Base-by-base conservation (phyloP, 345 rosid genomes). In the Arabis hirsuta region DNA sequence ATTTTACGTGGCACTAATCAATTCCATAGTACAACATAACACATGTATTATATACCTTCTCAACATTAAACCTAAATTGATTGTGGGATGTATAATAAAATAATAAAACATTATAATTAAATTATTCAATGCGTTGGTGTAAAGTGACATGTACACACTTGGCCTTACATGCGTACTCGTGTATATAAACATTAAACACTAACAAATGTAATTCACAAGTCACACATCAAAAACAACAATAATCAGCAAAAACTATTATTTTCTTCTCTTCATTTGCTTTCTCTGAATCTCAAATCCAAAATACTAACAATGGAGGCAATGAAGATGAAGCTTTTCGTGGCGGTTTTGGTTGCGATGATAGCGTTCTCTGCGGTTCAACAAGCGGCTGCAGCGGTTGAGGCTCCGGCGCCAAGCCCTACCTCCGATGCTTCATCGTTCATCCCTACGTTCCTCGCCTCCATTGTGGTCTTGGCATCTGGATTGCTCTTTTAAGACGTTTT, bases 331-430 rank as follows among this genome's bases (percentile, higher is more conserved):
- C 55, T 78, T 55, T 67, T 62, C 32, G 43, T 78, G 56, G 78
- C 67, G 38, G 36, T 78, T 65, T 16, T 78, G 62, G 74, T 67
- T 53, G 81, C 78, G 1, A 42, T 68, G 62, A 13, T 73, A 11
- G 75, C 67, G 1, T 62, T 78, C 32, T 73, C 81, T 22, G 43
- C 67, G 12, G 61, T 78, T 63, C 50, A 76, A 9, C 74, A 62
- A 29, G 48, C 74, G 52, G 74, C 62, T 39, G 75, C 75, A 48
- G 61, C 50, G 27, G 72, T 63, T 55, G 74, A 73, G 7, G 78
- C 81, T 54, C 81, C 81, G n/a, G 75, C 81, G 9, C 81, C 78
- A 8, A 73, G 78, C 62, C 81, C 81, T 62, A 52, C 78, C 55
- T 78, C 81, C 5, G 78, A 62, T 73, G 74, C 78, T 31, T 56